Base-by-base conservation (phyloP, 106 monocot species). In the Apostasia shenzhenica region DNA sequence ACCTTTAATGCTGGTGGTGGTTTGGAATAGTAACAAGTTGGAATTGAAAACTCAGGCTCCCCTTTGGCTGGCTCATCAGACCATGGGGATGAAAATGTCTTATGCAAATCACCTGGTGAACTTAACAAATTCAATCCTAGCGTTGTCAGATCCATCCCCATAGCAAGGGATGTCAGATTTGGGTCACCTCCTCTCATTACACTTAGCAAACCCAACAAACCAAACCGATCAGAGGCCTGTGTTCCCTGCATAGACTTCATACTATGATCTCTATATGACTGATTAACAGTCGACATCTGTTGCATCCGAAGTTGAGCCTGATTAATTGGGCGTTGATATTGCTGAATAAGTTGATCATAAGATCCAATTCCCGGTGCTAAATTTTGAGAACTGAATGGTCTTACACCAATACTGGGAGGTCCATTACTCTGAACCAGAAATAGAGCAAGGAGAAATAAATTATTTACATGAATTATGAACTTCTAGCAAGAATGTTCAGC, bases 61-160 rank as follows among this genome's bases (percentile, higher is more conserved):
- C 94, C 88, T 73, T 91, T 86, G 14, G 71, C 79, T 66, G 85
- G 79, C 41, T 91, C 91, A 47, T 91, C 76, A 44, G 84, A 88
- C 91, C 91, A 91, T 38, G 95, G 95, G 14, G 91, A 91, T 40
- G 79, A 77, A 84, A 95, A 95, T 48, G 82, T 91, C 75, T 95
- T 91, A 71, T 88, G 79, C 46, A 95, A 83, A 74, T 85, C 84
- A 42, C 91, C 95, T 8, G 71, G 54, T 12, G 91, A 81, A 70
- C 86, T 95, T 53, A 95, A 64, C 47, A 64, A 68, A 59, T 86
- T 91, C 78, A 95, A 80, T 41, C 95, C 91, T 70, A 95, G 57
- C 45, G 88, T 84, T 14, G 95, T 91, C 66, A 95, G 58, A 71
- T 95, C 95, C 69, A 95, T 88, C 45, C 95, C 95, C 63, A 91